Evolutionary conservation across 176 grass and related monocot species (phyloP).

Genomic region (Hyparrhenia diplandra): DNA sequence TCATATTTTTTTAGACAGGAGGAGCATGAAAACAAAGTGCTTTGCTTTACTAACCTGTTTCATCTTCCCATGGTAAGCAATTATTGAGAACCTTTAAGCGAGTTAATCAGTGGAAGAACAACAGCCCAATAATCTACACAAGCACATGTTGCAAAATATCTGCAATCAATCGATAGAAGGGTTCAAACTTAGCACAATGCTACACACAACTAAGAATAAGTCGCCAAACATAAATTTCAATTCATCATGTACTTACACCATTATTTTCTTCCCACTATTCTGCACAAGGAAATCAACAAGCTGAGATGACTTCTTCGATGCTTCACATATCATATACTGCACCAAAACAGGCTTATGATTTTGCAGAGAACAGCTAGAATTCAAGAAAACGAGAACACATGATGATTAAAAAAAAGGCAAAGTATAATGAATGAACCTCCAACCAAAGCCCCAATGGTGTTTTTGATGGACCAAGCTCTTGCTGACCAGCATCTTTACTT

Average conservation of each 20-base stretch:
- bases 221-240: constrained; percentile 2
- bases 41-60: constrained; percentile 65
- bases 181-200: constrained; percentile 4
- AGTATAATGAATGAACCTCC: constrained; percentile 43
- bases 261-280: constrained; percentile 79
- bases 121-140: constrained; percentile 95
- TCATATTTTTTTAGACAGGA: neutral
- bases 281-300: constrained; percentile 91
- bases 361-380: neutral
- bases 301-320: constrained; percentile 69
- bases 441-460: constrained; percentile 87
- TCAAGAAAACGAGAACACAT: neutral
- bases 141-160: constrained; percentile 97
- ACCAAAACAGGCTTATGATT: constrained; percentile 27
- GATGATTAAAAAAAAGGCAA: neutral
- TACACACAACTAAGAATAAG: neutral
- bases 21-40: neutral
- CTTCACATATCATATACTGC: constrained; percentile 94
- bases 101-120: constrained; percentile 58
- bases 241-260: constrained; percentile 56
- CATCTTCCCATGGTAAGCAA: constrained; percentile 95
- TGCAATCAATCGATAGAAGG: constrained; percentile 27
- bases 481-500: constrained; percentile 28
- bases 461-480: constrained; percentile 65
- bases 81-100: constrained; percentile 72